These are phyloP conservation scores for Leucocoprinus birnbaumii DNA, from an alignment of 768 basidiomycete genomes.

Conservation along the genomic window DNA sequence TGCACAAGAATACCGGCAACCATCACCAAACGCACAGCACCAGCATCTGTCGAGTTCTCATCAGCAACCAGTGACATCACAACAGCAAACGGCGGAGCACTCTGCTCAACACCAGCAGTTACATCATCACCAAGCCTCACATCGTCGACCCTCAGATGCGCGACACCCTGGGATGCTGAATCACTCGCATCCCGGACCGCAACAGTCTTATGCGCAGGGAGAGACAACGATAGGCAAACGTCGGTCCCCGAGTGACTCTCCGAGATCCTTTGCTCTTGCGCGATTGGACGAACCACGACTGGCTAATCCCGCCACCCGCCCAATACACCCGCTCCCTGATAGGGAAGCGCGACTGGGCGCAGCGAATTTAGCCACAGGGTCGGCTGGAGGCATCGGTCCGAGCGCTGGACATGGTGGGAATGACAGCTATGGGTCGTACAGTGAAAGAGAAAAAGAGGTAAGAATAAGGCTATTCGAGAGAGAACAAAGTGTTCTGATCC, in stretches of 20 bases:
- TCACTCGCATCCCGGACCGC: slow-evolving; percentile 21
- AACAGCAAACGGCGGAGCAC: slow-evolving; percentile 18
- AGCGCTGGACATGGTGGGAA: slow-evolving; percentile 18
- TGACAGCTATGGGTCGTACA: slow-evolving; percentile 13
- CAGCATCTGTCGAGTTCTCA: slow-evolving; percentile 21
- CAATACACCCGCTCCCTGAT: slow-evolving; percentile 15
- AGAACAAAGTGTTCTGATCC: slow-evolving; percentile 10
- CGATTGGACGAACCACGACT: slow-evolving; percentile 34
- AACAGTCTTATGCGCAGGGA: slow-evolving; percentile 27
- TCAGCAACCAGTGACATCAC: slow-evolving; percentile 17
- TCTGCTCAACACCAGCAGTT: slow-evolving; percentile 15
- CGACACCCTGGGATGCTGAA: slow-evolving; percentile 21
- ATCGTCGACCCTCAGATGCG: slow-evolving; percentile 31
- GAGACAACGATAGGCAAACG: slow-evolving; percentile 20
- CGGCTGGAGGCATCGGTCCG: slow-evolving; percentile 16
- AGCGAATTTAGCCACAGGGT: slow-evolving; percentile 12
- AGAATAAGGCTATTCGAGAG: slow-evolving; percentile 9
- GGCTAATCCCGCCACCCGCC: slow-evolving; percentile 19
- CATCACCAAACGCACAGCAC: slow-evolving; percentile 34
- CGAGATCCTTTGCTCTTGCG: slow-evolving; percentile 27
- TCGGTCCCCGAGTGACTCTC: slow-evolving; percentile 25
- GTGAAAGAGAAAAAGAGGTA: slow-evolving; percentile 20
- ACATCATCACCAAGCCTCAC: slow-evolving; percentile 20
- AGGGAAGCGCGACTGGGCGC: slow-evolving; percentile 19
- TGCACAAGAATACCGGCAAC: slow-evolving; percentile 35